Conservation (phyloP, 352 stramenopile genomes). For the Pythium inflatum region DNA sequence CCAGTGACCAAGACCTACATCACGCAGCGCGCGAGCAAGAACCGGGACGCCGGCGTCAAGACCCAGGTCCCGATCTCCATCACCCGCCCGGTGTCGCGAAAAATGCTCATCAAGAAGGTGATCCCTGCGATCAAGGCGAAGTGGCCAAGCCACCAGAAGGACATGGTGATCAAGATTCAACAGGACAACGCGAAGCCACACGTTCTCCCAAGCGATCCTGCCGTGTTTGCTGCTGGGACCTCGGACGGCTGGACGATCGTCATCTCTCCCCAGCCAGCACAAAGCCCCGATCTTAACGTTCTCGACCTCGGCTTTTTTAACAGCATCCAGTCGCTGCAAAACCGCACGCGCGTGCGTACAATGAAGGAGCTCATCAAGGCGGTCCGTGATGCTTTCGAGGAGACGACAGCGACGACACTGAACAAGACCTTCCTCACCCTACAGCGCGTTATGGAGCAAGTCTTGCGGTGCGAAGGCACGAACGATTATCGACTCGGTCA, state of each 20-base stretch:
- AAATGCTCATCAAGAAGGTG: conserved; percentile 7
- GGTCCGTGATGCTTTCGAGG: background rate
- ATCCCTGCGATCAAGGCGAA: conserved; percentile 25
- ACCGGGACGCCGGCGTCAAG: background rate
- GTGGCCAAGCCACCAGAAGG: conserved; percentile 6
- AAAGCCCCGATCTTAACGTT: conserved; percentile 31
- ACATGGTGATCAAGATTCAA: conserved; percentile 14
- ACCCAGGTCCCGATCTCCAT: background rate
- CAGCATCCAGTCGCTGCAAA: conserved; percentile 23
- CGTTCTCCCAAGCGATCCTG: background rate
- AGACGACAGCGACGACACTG: background rate
- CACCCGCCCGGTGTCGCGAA: background rate
- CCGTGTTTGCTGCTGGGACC: conserved; percentile 2
- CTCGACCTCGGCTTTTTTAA: conserved; percentile 35
- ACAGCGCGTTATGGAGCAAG: conserved; percentile 7
- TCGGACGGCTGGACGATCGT: conserved; percentile 2
- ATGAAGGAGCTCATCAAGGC: conserved; percentile 22
- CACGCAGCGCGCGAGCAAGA: background rate
- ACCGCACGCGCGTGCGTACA: conserved; percentile 1
- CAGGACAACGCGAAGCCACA: conserved; percentile 27
- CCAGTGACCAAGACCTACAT: background rate
- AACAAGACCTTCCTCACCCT: conserved; percentile 20
- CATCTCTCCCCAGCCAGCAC: conserved; percentile 12
- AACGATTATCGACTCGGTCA: conserved; percentile 12
- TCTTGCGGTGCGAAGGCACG: conserved; percentile 5